Evolutionary conservation across 129 eudicot genomes (phyloP).

Genomic region (Mikania micrantha): DNA sequence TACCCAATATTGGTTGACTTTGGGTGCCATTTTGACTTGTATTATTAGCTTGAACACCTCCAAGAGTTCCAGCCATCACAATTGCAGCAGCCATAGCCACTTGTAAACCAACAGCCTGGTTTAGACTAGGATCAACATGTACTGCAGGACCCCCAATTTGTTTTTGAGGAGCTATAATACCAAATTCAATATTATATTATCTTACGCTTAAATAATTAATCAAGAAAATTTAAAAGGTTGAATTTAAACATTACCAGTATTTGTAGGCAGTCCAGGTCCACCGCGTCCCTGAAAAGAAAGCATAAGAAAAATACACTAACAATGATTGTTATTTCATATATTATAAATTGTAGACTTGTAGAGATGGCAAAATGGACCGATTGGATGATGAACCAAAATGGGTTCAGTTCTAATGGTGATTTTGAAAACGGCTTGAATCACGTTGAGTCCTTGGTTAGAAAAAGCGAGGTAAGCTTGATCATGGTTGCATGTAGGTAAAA

Average conservation of each 20-base stretch:
- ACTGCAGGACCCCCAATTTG: conserved; percentile 64
- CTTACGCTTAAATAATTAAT: background rate
- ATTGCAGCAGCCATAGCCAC: conserved; percentile 81
- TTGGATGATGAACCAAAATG: background rate
- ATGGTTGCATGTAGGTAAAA: no score
- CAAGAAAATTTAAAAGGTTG: conserved; percentile 5
- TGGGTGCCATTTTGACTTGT: conserved; percentile 46
- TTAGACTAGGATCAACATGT: conserved; percentile 40
- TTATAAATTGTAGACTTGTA: no score
- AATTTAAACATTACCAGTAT: conserved; percentile 41
- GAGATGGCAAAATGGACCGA: background rate
- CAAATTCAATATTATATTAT: background rate
- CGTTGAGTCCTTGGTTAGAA: no score
- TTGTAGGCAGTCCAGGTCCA: conserved; percentile 68
- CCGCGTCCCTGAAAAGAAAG: conserved; percentile 65
- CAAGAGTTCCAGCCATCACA: conserved; percentile 77
- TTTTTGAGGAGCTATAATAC: conserved; percentile 50
- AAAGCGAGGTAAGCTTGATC: no score
- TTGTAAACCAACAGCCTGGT: conserved; percentile 63
- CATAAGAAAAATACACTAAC: background rate
- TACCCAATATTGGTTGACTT: conserved; percentile 44
- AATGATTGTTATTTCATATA: background rate
- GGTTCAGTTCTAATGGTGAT: background rate
- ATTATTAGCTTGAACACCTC: conserved; percentile 54
- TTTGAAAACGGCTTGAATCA: background rate